Evolutionary conservation across 1,139 yeast genomes (phyloP), one percentile per base, ranked within the genome.

Genomic region (Pichia cactophila): DNA sequence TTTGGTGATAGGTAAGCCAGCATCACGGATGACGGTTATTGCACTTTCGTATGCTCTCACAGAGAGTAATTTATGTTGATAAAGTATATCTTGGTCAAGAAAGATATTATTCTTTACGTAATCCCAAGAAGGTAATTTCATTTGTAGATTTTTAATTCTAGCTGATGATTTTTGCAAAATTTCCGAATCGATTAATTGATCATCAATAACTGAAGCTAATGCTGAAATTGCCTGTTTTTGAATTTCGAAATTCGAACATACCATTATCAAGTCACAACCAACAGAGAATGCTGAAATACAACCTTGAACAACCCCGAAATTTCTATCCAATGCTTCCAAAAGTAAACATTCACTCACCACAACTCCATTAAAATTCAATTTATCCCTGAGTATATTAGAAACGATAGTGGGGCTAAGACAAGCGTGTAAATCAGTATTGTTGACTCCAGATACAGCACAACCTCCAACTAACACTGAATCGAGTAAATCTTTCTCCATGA

Each of bases 261-360:
- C 83, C 72, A 81, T 70, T 5, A 81, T 79, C 56, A 81, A 68
- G 60, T 81, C 86, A 63, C 86, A 81, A 0, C 86, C 84, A 5
- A 86, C 86, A 49, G 75, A 72, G 6, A 81, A 69, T 0, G 86
- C 83, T 61, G 80, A 69, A 2, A 80, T 75, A 0, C 81, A 82
- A 6, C 86, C 86, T 60, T 81, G 86, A 5, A 83, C 80, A 40
- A 81, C 70, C 2, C 87, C 87, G 35, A 80, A 76, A 26, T 80
- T 77, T 53, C 79, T 82, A 60, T 78, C 79, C 36, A 81, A 65
- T 0, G 85, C 80, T 53, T 81, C 86, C 80, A 81, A 75, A 57
- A 81, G 85, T 46, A 81, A 66, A 58, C 87, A 81, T 59, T 81
- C 87, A 57, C 81, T 74, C 5, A 81, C 68, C n/a, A 80, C 83